Evolutionary conservation across 1,139 yeast species (phyloP), one percentile per base, ranked within the genome.

Genomic region (Geotrichum citri-aurantii): DNA sequence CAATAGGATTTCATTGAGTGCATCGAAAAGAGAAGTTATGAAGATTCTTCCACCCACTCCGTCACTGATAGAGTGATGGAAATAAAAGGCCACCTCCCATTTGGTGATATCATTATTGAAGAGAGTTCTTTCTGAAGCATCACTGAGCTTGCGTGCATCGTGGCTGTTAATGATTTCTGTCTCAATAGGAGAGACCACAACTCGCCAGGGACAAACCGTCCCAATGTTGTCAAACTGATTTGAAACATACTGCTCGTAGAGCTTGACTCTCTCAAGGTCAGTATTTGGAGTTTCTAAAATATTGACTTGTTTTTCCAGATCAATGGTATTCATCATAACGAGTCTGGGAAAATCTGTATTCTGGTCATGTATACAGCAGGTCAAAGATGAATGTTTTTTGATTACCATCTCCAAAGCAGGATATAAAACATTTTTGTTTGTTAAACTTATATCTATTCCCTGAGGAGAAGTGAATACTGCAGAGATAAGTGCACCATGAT

Each of bases 391-490:
- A 21, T 50, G 52, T 17, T 19, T 19, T 11, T 40, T 29, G 27
- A 50, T 50, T 3, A 50, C 52, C 52, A 50, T 19, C n/a, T 50
- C 52, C 44, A 50, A 8, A 12, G 52, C 52, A 17, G 52, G 52
- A 33, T 50, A 50, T 33, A 50, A 8, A 8, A 40, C 37, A 12
- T 10, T 24, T 12, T 11, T 14, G 14, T 23, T 17, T 37, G 44
- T n/a, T 5, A 37, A n/a, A n/a, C 5, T 11, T 29, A 48, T 19
- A 48, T 12, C 37, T 17, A 12, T 48, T 26, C 2, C 27, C 2
- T 19, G 21, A 14, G 40, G 27, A 14, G 51, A 29, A 21, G 51
- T 12, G 19, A 48, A 48, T 14, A 21, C 31, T 11, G 21, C 51
- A 26, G 51, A 48, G 14, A 48, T 14, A 12, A 26, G 33, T 17